Evolutionary conservation across 139 green algal genomes (phyloP), one percentile per base, ranked within the genome.

Genomic region (Edaphochlamys debaryana): DNA sequence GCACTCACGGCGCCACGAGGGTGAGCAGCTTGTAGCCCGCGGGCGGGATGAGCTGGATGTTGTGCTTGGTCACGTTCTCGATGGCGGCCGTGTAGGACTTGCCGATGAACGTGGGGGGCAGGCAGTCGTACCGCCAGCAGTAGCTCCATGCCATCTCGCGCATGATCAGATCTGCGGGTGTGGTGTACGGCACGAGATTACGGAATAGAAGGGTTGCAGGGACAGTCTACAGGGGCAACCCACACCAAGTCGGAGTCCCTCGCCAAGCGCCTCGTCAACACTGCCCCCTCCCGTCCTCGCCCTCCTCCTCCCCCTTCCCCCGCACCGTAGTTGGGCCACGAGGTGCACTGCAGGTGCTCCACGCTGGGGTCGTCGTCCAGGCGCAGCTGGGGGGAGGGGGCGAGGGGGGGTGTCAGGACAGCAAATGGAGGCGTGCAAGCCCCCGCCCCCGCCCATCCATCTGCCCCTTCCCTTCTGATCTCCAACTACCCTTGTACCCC

Each of bases 31-130:
- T 6, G 56, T 63, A 63, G 56, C 23, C 22, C 25, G 56, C 56
- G 56, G 56, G 56, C 56, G 25, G 23, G 56, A 63, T 63, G 56
- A n/a, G 23, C 23, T 2, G 25, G 25, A 63, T 63, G 25, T 63
- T 63, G 56, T 63, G 68, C 50, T 73, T 36, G 27, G 69, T 80
- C 6, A 74, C 79, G 69, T 38, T 15, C 17, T 25, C 15, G 7
- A 80, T 19, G 30, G 30, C 27, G 32, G 80, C 41, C 7, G 7
- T 67, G 80, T 79, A 80, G 20, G 80, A 40, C 58, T 73, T 41
- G 56, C 38, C 68, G 22, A 79, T 48, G 67, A 70, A 85, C 0
- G 15, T 1, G 19, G 66, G 36, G 36, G 66, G 66, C 36, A 48
- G 66, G 66, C 36, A 71, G 66, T 71, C 36, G 66, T 50, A 67